Base-by-base conservation (phyloP, 495 filamentous ascomycete species). In the Podospora appendiculata region DNA sequence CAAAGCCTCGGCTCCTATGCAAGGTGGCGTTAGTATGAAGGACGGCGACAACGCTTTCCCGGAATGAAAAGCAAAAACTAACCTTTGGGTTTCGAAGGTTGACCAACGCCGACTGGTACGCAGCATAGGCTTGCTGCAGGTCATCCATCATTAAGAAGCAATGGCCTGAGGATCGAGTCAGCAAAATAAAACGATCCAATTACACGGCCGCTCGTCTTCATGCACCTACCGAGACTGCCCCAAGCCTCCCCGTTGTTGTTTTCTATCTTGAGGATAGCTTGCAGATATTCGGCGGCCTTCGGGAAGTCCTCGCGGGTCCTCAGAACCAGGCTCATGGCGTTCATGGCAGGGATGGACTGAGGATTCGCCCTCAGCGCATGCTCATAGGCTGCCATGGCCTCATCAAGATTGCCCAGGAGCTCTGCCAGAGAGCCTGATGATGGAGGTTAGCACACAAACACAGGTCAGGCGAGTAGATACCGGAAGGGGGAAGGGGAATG, bases 61-160 rank as follows among this genome's bases (percentile, higher is more conserved):
- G 13, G 17, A 3, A 13, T 35, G 25, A 4, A 48, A 25, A 34
- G 9, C 1, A 47, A 17, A 25, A 19, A 70, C 73, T 56, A 70
- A 95, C 90, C 80, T 97, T 97, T 1, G 93, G 92, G 70, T 97
- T 92, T 35, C 84, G 84, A 40, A 99, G 75, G 70, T 97, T 90
- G 57, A 95, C 91, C 12, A 99, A 71, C 11, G 93, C 93, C 61
- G 90, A 87, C 66, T 99, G 93, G 63, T 99, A 99, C 3, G 93
- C 94, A n/a, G 86, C 85, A 65, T 99, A 99, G 2, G 93, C 93
- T 62, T 96, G 88, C 67, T 97, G 93, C 34, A 99, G 67, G 58
- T 99, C 92, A 57, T 99, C 93, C 90, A 97, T 95, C 93, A 99
- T 99, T 18, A 99, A 76, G 62, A 89, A 94, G 68, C 93, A 97